Percentiles rank a stretch among this genome's conserved stretches.
These are phyloP conservation scores for Clavariopsis aquatica DNA, from an alignment of 495 filamentous ascomycete genomes.

Conservation along the genomic window DNA sequence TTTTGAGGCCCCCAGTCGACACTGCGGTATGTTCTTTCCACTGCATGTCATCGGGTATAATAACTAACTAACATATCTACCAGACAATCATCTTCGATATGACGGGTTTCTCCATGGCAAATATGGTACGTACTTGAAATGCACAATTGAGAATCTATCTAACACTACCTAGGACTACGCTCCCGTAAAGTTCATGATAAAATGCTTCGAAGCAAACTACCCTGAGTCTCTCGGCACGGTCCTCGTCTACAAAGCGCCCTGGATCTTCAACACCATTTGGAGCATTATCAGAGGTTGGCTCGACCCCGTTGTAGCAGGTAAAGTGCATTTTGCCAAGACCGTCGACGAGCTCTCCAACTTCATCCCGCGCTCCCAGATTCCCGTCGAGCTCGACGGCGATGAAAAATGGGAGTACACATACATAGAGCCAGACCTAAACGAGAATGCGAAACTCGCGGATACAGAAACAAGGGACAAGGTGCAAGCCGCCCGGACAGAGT, in stretches of 20 bases:
- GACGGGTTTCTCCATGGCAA: slow-evolving; percentile 86
- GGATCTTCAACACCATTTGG: slow-evolving; percentile 85
- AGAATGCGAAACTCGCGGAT: slow-evolving; percentile 74
- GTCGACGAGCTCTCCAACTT: slow-evolving; percentile 75
- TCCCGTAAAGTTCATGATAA: slow-evolving; percentile 98
- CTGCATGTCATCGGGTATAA: background rate
- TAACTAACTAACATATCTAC: slow-evolving; percentile 3
- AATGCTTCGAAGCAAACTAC: slow-evolving; percentile 98
- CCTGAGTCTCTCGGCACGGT: slow-evolving; percentile 89
- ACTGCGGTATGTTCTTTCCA: slow-evolving; percentile 70
- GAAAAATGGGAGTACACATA: slow-evolving; percentile 83
- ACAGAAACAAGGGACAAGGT: slow-evolving; percentile 61
- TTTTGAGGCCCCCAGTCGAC: slow-evolving; percentile 78
- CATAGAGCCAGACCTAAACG: slow-evolving; percentile 68
- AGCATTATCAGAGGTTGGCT: slow-evolving; percentile 94
- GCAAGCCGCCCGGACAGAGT: slow-evolving; percentile 56
- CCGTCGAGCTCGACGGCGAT: slow-evolving; percentile 76
- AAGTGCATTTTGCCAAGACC: slow-evolving; percentile 92
- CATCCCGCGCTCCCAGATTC: slow-evolving; percentile 69
- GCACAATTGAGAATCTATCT: no score
- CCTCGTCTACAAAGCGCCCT: slow-evolving; percentile 95
- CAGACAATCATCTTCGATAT: slow-evolving; percentile 92
- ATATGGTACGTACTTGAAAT: slow-evolving; percentile 69
- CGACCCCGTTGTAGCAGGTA: slow-evolving; percentile 91
- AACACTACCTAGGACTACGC: slow-evolving; percentile 84